phyloP scores from a whole-genome alignment of 129 eudicot genomes.

The Saposhnikovia divaricata region DNA sequence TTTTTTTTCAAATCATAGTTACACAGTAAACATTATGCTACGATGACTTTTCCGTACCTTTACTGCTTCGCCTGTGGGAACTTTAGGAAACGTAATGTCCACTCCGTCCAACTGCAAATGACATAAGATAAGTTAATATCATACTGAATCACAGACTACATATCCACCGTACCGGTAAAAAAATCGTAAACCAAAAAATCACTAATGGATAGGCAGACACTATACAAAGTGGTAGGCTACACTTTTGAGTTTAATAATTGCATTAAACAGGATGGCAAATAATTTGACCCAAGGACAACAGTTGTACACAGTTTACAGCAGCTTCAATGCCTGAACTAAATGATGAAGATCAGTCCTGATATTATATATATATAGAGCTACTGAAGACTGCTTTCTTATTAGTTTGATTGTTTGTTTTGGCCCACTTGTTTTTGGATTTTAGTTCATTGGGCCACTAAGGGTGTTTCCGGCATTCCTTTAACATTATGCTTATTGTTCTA shows the following conservation, averaged over 20 bases:
- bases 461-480: background rate
- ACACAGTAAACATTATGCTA: background rate
- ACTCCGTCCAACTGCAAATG: conserved; percentile 46
- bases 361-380: no score
- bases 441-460: background rate
- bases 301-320: background rate
- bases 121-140: background rate
- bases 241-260: background rate
- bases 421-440: background rate
- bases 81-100: conserved; percentile 36
- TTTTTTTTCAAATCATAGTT: background rate
- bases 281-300: background rate
- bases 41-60: conserved; percentile 30
- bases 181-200: background rate
- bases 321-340: background rate
- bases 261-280: background rate
- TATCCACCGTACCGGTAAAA: background rate
- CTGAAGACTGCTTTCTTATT: background rate
- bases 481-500: background rate
- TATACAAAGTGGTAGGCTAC: background rate
- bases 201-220: background rate
- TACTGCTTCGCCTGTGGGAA: conserved; percentile 22
- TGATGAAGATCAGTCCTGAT: background rate
- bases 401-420: background rate
- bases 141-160: no score